Conservation (phyloP, 208 protist genomes). For the Angomonas ambiguus region DNA sequence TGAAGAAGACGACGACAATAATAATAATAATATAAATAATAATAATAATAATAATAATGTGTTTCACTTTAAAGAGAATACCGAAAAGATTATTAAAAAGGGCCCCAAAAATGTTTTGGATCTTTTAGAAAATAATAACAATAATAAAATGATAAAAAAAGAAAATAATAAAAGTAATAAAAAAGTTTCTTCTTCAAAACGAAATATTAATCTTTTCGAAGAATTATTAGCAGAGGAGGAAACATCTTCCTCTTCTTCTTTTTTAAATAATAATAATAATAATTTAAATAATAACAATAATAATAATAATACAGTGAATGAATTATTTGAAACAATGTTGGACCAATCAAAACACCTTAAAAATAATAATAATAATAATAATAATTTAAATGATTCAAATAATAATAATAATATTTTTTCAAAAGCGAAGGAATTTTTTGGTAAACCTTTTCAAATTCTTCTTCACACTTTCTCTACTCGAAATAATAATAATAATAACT, state of each 20-base stretch:
- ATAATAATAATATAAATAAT: neutral
- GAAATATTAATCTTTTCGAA: neutral
- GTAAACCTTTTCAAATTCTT: no score
- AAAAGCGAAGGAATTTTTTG: no score
- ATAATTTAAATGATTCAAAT: no score
- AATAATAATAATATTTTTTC: conserved; percentile 4
- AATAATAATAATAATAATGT: neutral
- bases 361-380: no score
- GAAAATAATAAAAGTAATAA: conserved; percentile 3
- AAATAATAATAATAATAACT: no score
- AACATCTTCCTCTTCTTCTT: neutral
- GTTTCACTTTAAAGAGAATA: neutral
- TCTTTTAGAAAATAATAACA: conserved; percentile 4
- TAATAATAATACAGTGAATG: conserved; percentile 4
- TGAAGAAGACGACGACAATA: neutral
- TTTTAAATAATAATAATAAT: conserved; percentile 1
- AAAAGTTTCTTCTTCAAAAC: neutral
- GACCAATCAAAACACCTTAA: neutral
- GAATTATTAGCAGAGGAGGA: neutral
- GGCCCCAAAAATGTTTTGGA: neutral
- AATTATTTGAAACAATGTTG: neutral
- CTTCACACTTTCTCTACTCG: no score
- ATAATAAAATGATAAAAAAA: neutral
- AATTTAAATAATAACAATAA: conserved; percentile 7
- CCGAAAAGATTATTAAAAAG: neutral